Evolutionary conservation across 371 early-diverging fungal species (phyloP), one percentile per base, ranked within the genome.

Genomic region (Synchytrium microbalum): DNA sequence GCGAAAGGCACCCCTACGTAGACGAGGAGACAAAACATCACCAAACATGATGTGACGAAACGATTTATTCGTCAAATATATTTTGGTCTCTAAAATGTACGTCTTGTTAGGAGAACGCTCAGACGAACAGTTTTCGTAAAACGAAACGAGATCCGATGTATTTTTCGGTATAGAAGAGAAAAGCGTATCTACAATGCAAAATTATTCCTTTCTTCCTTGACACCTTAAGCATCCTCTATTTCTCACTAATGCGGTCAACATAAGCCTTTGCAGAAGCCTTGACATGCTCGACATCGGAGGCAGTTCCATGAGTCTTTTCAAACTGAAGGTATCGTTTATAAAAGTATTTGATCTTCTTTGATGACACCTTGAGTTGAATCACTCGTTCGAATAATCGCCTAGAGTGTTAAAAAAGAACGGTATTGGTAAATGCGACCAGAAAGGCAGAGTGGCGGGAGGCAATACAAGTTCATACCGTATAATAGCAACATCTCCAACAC

Each of bases 271-370:
- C 94, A 56, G 80, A 80, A 71, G 87, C 74, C 76, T 93, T 94
- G 63, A 97, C 98, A 67, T 86, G 84, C 65, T 91, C 88, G 23
- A 91, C 74, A 27, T 86, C 82, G 26, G 86, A 86, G 23, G 84
- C 88, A 38, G 84, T 76, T 24, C 96, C 95, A 66, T 86, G 76
- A 29, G 82, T 78, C 79, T 93, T 92, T 72, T 97, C 98, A 70
- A 90, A 97, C 27, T 86, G 85, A 30, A 98, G 81, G 86, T 91
- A 97, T 74, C 92, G 92, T 79, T 96, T 96, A 80, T 96, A 96
- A 72, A 98, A 85, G 80, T 91, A 93, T 76, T 95, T 97, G 91
- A 95, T 92, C 85, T 95, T 92, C 78, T 93, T 95, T 31, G 94
- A 87, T n/a, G 93, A 92, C 64, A 91, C 79, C 73, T 92, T 92